These are phyloP conservation scores for Dryadomyces quercivorus DNA, from an alignment of 2,329 filamentous ascomycete species.

Conservation along the genomic window DNA sequence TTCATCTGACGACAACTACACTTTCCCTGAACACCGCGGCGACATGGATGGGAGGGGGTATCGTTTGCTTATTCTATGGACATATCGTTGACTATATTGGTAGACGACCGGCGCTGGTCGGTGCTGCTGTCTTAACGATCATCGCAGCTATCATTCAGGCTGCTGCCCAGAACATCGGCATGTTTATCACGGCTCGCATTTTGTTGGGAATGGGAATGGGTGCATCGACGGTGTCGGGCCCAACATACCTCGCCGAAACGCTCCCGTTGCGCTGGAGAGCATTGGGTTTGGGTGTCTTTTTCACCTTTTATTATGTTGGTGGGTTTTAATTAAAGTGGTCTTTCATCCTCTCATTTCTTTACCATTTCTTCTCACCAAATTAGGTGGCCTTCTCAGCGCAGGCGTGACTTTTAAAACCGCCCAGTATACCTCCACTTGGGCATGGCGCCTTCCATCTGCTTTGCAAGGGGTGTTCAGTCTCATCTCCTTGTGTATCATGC, in stretches of 20 bases:
- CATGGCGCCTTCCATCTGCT: conserved; percentile 13
- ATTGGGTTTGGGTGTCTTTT: conserved; percentile 32
- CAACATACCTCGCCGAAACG: conserved; percentile 6
- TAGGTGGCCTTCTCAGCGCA: conserved; percentile 31
- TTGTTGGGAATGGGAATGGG: conserved; percentile 25
- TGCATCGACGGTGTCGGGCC: conserved; percentile 14
- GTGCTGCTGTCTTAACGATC: conserved; percentile 5
- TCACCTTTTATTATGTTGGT: conserved; percentile 20
- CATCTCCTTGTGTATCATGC: conserved; percentile 10
- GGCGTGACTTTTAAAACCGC: conserved; percentile 25
- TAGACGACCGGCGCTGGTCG: too few species aligned
- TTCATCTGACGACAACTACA: too few species aligned
- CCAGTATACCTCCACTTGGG: conserved; percentile 14
- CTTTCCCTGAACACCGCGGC: too few species aligned
- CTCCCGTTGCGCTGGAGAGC: conserved; percentile 1
- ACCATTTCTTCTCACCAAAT: too few species aligned
- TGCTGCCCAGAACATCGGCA: conserved; percentile 15
- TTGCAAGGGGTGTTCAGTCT: conserved; percentile 13
- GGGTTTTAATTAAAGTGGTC: too few species aligned
- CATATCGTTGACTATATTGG: too few species aligned
- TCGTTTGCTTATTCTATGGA: too few species aligned
- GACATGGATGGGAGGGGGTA: too few species aligned
- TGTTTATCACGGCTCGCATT: conserved; percentile 16
- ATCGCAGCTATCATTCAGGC: conserved; percentile 13
- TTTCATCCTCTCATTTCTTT: too few species aligned